Conservation (phyloP, 2,329 filamentous ascomycete genomes). For the Trichocomaceae sp. region DNA sequence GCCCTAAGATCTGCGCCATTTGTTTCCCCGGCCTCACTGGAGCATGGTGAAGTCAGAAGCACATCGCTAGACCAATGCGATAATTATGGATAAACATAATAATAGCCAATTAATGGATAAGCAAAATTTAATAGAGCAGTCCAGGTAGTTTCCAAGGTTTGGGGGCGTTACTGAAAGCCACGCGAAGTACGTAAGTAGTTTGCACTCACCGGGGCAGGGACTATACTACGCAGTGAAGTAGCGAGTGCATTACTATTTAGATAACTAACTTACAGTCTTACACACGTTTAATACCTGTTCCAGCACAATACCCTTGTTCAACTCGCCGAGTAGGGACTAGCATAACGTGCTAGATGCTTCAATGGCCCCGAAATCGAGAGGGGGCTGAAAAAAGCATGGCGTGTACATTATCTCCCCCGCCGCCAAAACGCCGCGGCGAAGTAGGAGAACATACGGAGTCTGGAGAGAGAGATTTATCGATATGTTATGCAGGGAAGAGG, state of each 20-base stretch:
- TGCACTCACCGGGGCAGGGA: too few relatives aligned
- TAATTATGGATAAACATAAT: too few relatives aligned
- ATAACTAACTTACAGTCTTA: too few relatives aligned
- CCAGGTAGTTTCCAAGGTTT: not conserved
- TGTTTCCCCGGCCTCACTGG: not conserved
- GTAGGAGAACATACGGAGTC: not conserved
- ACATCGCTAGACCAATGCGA: too few relatives aligned
- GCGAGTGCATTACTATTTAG: not conserved
- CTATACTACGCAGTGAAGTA: not conserved
- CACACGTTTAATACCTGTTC: not conserved
- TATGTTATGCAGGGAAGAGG: not conserved
- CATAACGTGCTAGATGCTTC: constrained; percentile 4
- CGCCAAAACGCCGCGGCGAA: not conserved
- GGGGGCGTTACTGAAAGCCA: not conserved
- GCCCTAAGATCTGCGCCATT: constrained; percentile 12
- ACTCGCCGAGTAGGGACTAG: not conserved
- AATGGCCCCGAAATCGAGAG: constrained; percentile 6
- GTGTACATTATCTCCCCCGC: not conserved
- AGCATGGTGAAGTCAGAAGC: not conserved
- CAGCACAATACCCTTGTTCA: not conserved
- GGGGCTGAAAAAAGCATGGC: constrained; percentile 1
- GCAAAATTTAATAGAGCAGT: not conserved
- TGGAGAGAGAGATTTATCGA: not conserved
- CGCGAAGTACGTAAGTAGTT: too few relatives aligned
- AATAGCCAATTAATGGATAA: not conserved